Evolutionary conservation across 108 stramenopile genomes (phyloP), one percentile per base, ranked within the genome.

Genomic region (Mayamaea pseudoterrestris): DNA sequence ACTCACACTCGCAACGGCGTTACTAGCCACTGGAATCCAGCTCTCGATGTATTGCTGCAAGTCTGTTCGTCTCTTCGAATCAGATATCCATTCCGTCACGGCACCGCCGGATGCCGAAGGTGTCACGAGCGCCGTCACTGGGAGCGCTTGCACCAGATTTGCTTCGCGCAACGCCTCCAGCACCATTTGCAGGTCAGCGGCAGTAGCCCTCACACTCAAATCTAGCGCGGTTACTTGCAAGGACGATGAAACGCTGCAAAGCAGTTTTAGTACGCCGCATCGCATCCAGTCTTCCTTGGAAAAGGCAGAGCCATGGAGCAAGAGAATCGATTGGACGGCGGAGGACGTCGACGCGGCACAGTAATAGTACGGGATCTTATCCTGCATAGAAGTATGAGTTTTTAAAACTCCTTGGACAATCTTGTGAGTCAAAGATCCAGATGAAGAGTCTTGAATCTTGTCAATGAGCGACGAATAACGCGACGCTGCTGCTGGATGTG

Each of bases 231-330:
- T 37, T 0, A 75, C 58, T 8, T 65, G 58, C 30, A 74, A 35
- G 31, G 59, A 31, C 0, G 64, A 48, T 13, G 45, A 43, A 4
- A 56, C 36, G 25, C 55, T 47, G 42, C 80, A 78, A 3, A 80
- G 46, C 25, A 55, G 57, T 23, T 62, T 31, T 1, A 88, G 37
- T 27, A 88, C 71, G 0, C 76, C 76, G 1, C 60, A 65, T 6
- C 55, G 58, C 55, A 68, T 76, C 86, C 86, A 88, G 57, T 83
- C 58, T 60, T 80, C 76, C 53, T 83, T 88, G 9, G 78, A 71
- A 35, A 88, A 88, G 36, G 45, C 43, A 28, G 78, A 57, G 13
- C 81, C 86, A 55, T 88, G 86, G 18, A 88, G 53, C 4, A 88
- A 32, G 5, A 88, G 50, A 80, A 52, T 11, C n/a, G n/a, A n/a